These are phyloP conservation scores for Solanum lignicaule DNA, from an alignment of 257 asterid genomes.

Conservation along the genomic window DNA sequence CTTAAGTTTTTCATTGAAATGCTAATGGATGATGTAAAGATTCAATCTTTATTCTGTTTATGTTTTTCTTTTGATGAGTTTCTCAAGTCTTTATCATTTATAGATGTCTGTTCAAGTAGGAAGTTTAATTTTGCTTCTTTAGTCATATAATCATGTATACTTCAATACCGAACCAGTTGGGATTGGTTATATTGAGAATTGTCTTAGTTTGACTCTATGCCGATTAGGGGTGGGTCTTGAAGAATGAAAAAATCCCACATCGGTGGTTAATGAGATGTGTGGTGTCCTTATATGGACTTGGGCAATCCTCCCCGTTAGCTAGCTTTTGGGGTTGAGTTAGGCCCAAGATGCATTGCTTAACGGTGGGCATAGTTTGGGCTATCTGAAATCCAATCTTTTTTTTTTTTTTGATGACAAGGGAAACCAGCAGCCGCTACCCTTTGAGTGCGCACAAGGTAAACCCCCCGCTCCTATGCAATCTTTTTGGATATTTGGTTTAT, in stretches of 20 bases:
- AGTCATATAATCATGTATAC: not conserved
- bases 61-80: not conserved
- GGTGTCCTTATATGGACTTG: not conserved
- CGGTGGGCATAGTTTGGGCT: not conserved
- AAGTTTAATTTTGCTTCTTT: not conserved
- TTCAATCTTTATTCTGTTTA: not conserved
- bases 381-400: not conserved
- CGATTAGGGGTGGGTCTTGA: not conserved
- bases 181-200: not conserved
- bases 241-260: not conserved
- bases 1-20: conserved; percentile 57
- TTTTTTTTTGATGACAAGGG: too few species aligned
- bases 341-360: not conserved
- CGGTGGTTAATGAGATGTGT: not conserved
- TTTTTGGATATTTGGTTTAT: not conserved
- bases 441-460: too few species aligned
- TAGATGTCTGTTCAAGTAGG: not conserved
- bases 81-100: not conserved
- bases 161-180: not conserved
- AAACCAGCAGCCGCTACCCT: too few species aligned
- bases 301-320: not conserved
- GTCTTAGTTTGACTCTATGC: not conserved
- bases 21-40: conserved; percentile 67
- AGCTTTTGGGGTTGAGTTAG: not conserved
- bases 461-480: too few species aligned